These are phyloP conservation scores for Trifolium fragiferum DNA, from an alignment of 306 rosid genomes.

Conservation along the genomic window DNA sequence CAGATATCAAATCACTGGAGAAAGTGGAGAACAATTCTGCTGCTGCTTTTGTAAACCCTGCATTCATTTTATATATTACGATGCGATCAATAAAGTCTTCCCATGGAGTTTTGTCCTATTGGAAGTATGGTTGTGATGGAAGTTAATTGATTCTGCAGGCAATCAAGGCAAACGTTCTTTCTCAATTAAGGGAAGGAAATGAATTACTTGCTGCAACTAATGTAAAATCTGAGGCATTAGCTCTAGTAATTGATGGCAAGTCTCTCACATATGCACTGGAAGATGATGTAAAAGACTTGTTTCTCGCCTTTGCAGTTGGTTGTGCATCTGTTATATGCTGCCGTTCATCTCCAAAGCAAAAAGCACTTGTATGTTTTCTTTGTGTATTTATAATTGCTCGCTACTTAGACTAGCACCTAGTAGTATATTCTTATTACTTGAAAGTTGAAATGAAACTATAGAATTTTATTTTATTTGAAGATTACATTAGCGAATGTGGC, in stretches of 20 bases:
- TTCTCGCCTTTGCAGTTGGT: conserved; percentile 75
- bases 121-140: background rate
- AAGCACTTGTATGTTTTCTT: conserved; percentile 65
- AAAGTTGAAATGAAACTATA: background rate
- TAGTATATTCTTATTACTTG: too few species aligned
- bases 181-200: conserved; percentile 68
- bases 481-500: background rate
- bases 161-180: conserved; percentile 66
- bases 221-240: conserved; percentile 66
- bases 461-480: background rate
- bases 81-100: background rate
- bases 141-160: conserved; percentile 47
- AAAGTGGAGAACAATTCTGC: conserved; percentile 38
- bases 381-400: background rate
- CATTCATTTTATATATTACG: background rate
- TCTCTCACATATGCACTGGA: conserved; percentile 76
- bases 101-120: too few species aligned
- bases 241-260: conserved; percentile 90
- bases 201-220: conserved; percentile 50
- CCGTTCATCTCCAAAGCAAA: conserved; percentile 93
- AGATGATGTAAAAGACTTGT: conserved; percentile 73
- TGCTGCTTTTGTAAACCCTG: conserved; percentile 31
- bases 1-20: conserved; percentile 43
- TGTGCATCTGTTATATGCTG: conserved; percentile 95
- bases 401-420: too few species aligned